Evolutionary conservation across 148 eudicot species (phyloP), one percentile per base, ranked within the genome.

Genomic region (Vaccinium corymbosum): DNA sequence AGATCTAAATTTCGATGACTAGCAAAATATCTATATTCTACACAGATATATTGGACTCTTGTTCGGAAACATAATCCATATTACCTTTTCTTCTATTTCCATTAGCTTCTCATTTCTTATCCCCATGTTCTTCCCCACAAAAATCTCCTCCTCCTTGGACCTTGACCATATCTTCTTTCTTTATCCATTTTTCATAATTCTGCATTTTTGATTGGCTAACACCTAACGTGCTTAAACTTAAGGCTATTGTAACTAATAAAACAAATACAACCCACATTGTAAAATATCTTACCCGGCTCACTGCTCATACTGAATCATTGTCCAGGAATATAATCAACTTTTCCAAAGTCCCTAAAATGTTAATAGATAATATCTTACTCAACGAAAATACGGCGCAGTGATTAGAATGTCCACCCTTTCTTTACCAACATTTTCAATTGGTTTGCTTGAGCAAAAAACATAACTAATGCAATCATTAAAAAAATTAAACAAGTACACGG

Each of bases 401-500:
- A 35, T 10, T 7, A 3, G 73, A 50, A 81, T 66, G 64, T 27
- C 29, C 78, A 25, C 20, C 3, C 9, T 72, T 81, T 49, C 38
- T 66, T 11, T 20, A 35, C 12, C 61, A 52, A 51, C 80, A 75
- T 48, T 78, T 50, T 6, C 32, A 38, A 73, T 73, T 17, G 46
- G 51, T 7, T 42, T 73, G 16, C 50, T 50, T 25, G 51, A 77
- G 80, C 6, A 8, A 51, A 51, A 55, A 77, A 22, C 59, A 52
- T 50, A 11, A 10, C 80, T 59, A 64, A 35, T 80, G 8, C 82
- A 57, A 80, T 38, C 32, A 71, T 52, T n/a, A 29, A 81, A 81
- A 57, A 81, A 19, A 48, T 61, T 49, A 64, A 81, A 29, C 4
- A 68, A 79, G 46, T 48, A 68, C 57, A 48, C 22, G 7, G 14